A percentile compares a stretch with the other conserved stretches of the same genome.
These are phyloP conservation scores for Calonectria multiphialidica DNA, from an alignment of 2,329 filamentous ascomycete genomes.

Conservation along the genomic window DNA sequence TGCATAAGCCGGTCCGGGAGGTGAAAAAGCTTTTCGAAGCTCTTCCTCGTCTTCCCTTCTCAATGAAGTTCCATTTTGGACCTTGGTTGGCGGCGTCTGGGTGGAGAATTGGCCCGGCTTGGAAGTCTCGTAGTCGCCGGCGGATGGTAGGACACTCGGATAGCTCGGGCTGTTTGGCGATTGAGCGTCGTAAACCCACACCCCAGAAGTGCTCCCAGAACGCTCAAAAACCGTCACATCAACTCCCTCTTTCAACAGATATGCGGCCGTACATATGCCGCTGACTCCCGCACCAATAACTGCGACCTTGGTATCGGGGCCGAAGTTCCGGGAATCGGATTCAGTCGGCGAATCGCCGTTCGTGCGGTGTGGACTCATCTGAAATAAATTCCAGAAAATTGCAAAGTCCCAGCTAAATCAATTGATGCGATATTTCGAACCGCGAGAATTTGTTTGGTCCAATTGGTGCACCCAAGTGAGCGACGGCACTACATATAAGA, in stretches of 20 bases:
- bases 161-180: constrained; percentile 47
- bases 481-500: constrained; percentile 12
- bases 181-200: constrained; percentile 53
- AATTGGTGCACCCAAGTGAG: neutral
- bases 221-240: constrained; percentile 55
- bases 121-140: constrained; percentile 42
- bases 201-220: constrained; percentile 48
- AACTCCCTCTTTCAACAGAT: constrained; percentile 50
- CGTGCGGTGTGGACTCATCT: constrained; percentile 32
- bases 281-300: constrained; percentile 56
- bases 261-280: constrained; percentile 52
- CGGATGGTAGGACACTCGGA: constrained; percentile 45
- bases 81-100: neutral
- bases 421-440: neutral
- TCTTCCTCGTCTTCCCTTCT: neutral
- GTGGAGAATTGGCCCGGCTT: constrained; percentile 17
- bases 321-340: constrained; percentile 8
- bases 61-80: neutral
- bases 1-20: constrained; percentile 62
- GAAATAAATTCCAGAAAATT: no score
- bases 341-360: constrained; percentile 18
- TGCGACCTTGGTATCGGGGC: constrained; percentile 43
- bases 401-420: neutral
- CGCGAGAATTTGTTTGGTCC: neutral
- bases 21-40: constrained; percentile 33